phyloP scores from a whole-genome alignment of 352 stramenopile species.

The Globisporangium barbulae region DNA sequence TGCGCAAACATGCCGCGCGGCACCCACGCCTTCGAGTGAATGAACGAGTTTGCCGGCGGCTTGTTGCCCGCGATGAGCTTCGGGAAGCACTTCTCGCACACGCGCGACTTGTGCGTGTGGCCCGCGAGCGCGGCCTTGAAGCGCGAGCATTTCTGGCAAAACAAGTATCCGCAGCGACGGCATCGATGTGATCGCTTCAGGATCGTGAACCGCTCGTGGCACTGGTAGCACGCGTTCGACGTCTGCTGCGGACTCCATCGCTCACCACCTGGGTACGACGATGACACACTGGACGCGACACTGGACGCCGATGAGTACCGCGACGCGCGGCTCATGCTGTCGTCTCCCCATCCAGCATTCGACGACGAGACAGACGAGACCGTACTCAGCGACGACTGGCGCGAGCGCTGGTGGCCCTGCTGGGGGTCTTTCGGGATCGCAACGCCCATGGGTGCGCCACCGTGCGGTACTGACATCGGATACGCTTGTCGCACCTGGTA shows the following conservation, averaged over 20 bases:
- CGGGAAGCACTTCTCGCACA: slow-evolving; percentile 84
- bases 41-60: slow-evolving; percentile 80
- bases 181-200: slow-evolving; percentile 79
- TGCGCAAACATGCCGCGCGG: slow-evolving; percentile 81
- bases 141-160: slow-evolving; percentile 82
- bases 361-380: slow-evolving; percentile 16
- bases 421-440: slow-evolving; percentile 13
- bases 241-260: slow-evolving; percentile 70
- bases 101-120: slow-evolving; percentile 82
- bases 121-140: slow-evolving; percentile 71
- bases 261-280: slow-evolving; percentile 35
- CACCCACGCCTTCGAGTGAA: slow-evolving; percentile 85
- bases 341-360: slow-evolving; percentile 24
- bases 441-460: slow-evolving; percentile 2
- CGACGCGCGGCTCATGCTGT: slow-evolving; percentile 50
- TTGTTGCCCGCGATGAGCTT: slow-evolving; percentile 75
- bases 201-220: slow-evolving; percentile 79
- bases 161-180: slow-evolving; percentile 72
- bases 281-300: slow-evolving; percentile 30
- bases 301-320: slow-evolving; percentile 59
- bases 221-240: slow-evolving; percentile 73
- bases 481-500: slow-evolving; percentile 13
- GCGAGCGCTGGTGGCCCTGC: slow-evolving; percentile 23
- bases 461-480: slow-evolving; percentile 2
- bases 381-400: slow-evolving; percentile 46